Conservation (phyloP, 257 asterid species). For the Solanum pimpinellifolium region DNA sequence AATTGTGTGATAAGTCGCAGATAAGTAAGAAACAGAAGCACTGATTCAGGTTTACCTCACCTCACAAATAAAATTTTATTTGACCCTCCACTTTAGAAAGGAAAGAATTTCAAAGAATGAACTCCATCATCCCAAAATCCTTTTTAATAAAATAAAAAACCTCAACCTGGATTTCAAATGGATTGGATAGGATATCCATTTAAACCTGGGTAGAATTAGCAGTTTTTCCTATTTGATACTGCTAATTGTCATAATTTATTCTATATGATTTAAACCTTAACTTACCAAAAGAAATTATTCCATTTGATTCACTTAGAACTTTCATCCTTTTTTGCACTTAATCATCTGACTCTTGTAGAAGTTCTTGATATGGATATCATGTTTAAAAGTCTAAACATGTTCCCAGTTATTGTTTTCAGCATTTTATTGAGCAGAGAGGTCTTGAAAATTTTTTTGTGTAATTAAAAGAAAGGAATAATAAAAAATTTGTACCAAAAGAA, state of each 20-base stretch:
- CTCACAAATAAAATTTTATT: background rate
- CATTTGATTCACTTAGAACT: background rate
- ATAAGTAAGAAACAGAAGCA: background rate
- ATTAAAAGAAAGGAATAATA: background rate
- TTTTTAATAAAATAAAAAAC: background rate
- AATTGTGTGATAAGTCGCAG: background rate
- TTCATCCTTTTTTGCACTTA: background rate
- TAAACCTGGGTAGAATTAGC: background rate
- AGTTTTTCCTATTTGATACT: background rate
- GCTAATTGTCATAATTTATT: background rate
- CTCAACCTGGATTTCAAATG: too few relatives aligned
- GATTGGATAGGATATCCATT: background rate
- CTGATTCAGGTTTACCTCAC: background rate
- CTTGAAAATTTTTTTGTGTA: background rate
- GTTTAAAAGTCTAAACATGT: background rate
- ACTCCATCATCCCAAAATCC: background rate
- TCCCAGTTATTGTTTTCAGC: background rate
- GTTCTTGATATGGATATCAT: background rate
- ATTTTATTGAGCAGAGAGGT: background rate
- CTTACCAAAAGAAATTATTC: background rate
- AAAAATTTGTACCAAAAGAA: background rate
- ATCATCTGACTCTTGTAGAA: background rate
- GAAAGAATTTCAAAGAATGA: background rate
- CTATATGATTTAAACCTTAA: background rate
- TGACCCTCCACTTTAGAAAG: background rate